Percentiles rank a stretch among this genome's conserved stretches.
Evolutionary conservation across 345 rosid genomes (phyloP).

Genomic region (Cardamine resedifolia): DNA sequence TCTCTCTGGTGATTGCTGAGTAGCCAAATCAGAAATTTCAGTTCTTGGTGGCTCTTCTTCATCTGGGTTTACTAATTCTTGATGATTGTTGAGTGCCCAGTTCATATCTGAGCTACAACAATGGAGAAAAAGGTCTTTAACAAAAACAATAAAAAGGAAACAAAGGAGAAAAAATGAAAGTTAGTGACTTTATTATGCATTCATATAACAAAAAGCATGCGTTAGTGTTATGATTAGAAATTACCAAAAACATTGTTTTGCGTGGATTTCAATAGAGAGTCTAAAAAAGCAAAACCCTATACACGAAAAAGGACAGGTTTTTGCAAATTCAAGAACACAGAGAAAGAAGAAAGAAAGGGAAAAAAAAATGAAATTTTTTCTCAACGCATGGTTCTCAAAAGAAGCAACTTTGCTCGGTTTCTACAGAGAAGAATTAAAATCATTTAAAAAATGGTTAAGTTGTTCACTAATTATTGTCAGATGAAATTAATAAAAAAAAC

Average conservation of each 20-base stretch:
- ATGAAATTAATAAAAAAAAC: constrained; percentile 19
- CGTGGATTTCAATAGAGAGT: constrained; percentile 36
- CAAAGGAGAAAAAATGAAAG: constrained; percentile 1
- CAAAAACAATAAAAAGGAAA: neutral
- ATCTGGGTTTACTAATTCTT: constrained; percentile 27
- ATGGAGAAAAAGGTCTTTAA: constrained; percentile 8
- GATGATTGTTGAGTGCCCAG: constrained; percentile 42
- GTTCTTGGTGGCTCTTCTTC: constrained; percentile 7
- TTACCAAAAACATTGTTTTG: constrained; percentile 54
- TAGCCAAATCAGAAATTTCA: neutral
- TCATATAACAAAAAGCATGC: constrained; percentile 33
- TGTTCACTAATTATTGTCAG: constrained; percentile 34
- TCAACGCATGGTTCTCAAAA: constrained; percentile 76
- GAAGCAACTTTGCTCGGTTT: constrained; percentile 60
- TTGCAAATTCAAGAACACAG: constrained; percentile 21
- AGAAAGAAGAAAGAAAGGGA: neutral
- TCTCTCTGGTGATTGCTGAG: neutral
- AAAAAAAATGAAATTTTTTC: constrained; percentile 7
- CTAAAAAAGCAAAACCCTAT: neutral
- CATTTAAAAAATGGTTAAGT: neutral
- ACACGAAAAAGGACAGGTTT: constrained; percentile 11
- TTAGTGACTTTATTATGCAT: constrained; percentile 3
- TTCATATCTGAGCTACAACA: constrained; percentile 54
- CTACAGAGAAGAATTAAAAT: constrained; percentile 16
- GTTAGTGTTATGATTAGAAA: constrained; percentile 35